A percentile compares a stretch with the other conserved stretches of the same genome.
Evolutionary conservation across 345 rosid species (phyloP).

Genomic region (Brassica carinata): DNA sequence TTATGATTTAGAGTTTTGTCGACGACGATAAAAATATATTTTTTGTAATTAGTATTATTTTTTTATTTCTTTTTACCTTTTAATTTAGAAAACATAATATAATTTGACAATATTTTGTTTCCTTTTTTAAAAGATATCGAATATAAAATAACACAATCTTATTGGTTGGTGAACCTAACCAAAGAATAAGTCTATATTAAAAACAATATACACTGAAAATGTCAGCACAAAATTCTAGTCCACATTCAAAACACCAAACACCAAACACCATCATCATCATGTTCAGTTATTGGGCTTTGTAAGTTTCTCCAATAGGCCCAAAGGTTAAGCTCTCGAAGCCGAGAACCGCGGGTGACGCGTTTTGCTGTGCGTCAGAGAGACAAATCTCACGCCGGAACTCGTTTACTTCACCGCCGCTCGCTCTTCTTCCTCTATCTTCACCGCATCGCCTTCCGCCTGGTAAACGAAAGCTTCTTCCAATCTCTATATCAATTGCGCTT

Average conservation of each 20-base stretch:
- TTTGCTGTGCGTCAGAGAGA: conserved; percentile 3
- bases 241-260: not conserved
- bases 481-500: not conserved
- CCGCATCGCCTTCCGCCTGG: conserved; percentile 4
- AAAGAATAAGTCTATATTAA: too few relatives aligned
- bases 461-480: not conserved
- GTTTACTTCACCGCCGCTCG: conserved; percentile 28
- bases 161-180: too few relatives aligned
- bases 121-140: too few relatives aligned
- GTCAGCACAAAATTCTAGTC: not conserved
- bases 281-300: conserved; percentile 27
- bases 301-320: conserved; percentile 19
- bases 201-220: too few relatives aligned
- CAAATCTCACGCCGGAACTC: conserved; percentile 25
- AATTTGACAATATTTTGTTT: too few relatives aligned
- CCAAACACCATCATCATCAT: not conserved
- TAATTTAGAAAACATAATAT: too few relatives aligned
- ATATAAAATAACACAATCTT: too few relatives aligned
- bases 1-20: too few relatives aligned
- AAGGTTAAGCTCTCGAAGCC: not conserved
- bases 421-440: conserved; percentile 21
- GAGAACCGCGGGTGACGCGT: conserved; percentile 31
- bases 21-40: too few relatives aligned
- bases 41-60: too few relatives aligned
- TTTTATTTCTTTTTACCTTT: too few relatives aligned